Evolutionary conservation across 768 basidiomycete genomes (phyloP), one percentile per base, ranked within the genome.

Genomic region (Lactarius tabidus): DNA sequence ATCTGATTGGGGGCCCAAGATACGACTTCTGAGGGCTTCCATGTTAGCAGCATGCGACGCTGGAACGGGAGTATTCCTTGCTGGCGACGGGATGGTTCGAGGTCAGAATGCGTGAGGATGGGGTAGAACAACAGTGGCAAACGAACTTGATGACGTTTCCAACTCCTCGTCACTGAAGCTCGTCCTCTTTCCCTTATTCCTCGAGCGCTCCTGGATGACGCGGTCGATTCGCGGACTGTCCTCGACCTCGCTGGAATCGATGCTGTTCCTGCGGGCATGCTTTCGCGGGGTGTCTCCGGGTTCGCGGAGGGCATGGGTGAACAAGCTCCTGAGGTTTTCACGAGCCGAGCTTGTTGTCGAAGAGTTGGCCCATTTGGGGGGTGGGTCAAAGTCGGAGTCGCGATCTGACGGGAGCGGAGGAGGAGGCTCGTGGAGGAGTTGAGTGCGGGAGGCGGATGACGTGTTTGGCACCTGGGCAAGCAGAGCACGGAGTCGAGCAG

Each of bases 201-300:
- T 56, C 61, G 61, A 64, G 12, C 69, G 63, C 51, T 70, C 69
- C 54, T 65, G 60, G 9, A 60, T 62, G 3, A 70, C 64, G 23
- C 61, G 48, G 18, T 68, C 67, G 20, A 63, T 65, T 36, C 69
- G 61, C 35, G 69, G 69, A 26, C 67, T 70, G n/a, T 70, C 69
- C 53, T 68, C 67, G n/a, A 68, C 67, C 64, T 65, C 69, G 61
- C 69, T 68, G 53, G 41, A 55, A 45, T 70, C 69, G n/a, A 70
- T 68, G 61, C 69, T 70, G 45, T 70, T 70, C 41, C 69, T 62
- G 39, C 69, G 60, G 20, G 29, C 55, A 20, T 33, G 29, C 36
- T 60, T 64, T 26, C 65, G 56, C 29, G 65, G 65, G n/a, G 57
- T 60, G 43, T 61, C 57, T 20, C 67, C 61, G 20, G 69, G 57